Percentiles rank a stretch among this genome's conserved stretches.
phyloP scores from a whole-genome alignment of 2,329 filamentous ascomycete species.

The Pseudogymnoascus destructans region DNA sequence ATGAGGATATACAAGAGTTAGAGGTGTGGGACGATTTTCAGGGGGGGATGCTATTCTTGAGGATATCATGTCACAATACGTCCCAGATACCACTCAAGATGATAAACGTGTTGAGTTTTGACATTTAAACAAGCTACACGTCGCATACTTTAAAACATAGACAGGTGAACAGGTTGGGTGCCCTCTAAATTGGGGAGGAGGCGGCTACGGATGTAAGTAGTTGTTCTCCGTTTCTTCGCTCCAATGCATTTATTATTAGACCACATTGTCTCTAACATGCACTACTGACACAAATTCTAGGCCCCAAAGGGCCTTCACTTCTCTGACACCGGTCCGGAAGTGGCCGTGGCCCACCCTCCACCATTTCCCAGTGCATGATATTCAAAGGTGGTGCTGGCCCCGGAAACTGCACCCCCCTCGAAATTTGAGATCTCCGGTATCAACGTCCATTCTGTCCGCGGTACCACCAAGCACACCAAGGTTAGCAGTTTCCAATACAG shows the following conservation, averaged over 20 bases:
- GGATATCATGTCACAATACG: too few species aligned
- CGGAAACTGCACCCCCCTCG: constrained; percentile 28
- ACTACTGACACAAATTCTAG: constrained; percentile 11
- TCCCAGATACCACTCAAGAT: too few species aligned
- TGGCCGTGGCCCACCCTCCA: constrained; percentile 21
- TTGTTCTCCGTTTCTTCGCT: constrained; percentile 15
- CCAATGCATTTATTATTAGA: neutral
- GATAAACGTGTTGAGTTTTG: neutral
- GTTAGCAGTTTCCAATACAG: neutral
- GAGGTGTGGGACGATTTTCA: too few species aligned
- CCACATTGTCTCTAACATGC: constrained; percentile 25
- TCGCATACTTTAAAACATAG: constrained; percentile 37
- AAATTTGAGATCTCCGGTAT: constrained; percentile 26
- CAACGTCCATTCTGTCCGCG: neutral
- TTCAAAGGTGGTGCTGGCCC: constrained; percentile 22
- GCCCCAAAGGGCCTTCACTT: neutral
- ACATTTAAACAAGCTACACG: constrained; percentile 27
- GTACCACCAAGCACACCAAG: neutral
- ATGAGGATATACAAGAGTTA: too few species aligned
- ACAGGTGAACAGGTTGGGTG: constrained; percentile 32
- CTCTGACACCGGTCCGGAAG: neutral
- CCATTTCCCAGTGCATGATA: constrained; percentile 28
- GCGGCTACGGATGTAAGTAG: constrained; percentile 31
- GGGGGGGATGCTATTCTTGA: too few species aligned
- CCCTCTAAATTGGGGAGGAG: constrained; percentile 37